Conservation (phyloP, 768 basidiomycete genomes). For the Multifurca ochricompacta region DNA sequence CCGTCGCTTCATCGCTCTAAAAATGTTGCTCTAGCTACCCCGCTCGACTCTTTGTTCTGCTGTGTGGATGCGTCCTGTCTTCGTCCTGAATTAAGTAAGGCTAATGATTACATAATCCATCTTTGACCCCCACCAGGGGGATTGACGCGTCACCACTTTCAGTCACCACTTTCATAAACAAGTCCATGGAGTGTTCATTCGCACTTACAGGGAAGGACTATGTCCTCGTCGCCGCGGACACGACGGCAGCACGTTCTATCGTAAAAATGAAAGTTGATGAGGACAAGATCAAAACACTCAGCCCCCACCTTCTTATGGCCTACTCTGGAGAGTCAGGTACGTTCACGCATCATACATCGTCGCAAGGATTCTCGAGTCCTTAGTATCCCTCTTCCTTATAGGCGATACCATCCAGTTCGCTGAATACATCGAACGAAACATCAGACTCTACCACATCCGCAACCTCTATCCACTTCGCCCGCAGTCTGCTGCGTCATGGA, state of each 20-base stretch:
- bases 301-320: slow-evolving; percentile 89
- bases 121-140: too few relatives aligned
- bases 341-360: slow-evolving; percentile 19
- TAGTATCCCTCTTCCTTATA: slow-evolving; percentile 24
- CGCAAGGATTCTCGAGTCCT: not conserved
- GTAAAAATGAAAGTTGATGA: slow-evolving; percentile 97
- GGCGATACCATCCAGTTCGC: slow-evolving; percentile 97
- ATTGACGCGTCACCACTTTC: slow-evolving; percentile 11
- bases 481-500: slow-evolving; percentile 89
- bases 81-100: too few relatives aligned
- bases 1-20: too few relatives aligned
- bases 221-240: slow-evolving; percentile 88
- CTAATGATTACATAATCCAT: too few relatives aligned
- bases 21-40: too few relatives aligned
- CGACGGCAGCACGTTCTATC: slow-evolving; percentile 81
- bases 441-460: slow-evolving; percentile 93
- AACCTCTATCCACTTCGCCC: slow-evolving; percentile 87
- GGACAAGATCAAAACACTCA: slow-evolving; percentile 91
- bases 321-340: slow-evolving; percentile 89
- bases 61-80: too few relatives aligned
- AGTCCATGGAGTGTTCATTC: slow-evolving; percentile 84
- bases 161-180: not conserved
- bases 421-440: slow-evolving; percentile 92
- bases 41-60: too few relatives aligned
- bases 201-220: slow-evolving; percentile 90